Base-by-base conservation (phyloP, 768 basidiomycete species). In the Suillus americanus region DNA sequence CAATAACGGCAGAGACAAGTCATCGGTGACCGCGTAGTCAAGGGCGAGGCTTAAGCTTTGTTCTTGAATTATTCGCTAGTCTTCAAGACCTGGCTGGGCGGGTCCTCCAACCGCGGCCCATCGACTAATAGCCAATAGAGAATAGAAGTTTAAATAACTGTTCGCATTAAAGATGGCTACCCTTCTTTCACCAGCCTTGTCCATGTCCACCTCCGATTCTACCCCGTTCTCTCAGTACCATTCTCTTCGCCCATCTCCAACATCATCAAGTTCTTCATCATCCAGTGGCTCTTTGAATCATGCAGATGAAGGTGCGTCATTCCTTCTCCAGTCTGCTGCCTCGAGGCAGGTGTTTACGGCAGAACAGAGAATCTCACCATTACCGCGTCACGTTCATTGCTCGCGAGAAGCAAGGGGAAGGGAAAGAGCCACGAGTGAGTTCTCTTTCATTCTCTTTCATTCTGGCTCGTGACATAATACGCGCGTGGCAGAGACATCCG, bases 311-410 rank as follows among this genome's bases (percentile, higher is more conserved):
- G 91, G 90, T 89, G 70, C 66, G 81, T 63, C 69, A 68, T 64
- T 63, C 33, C 59, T 20, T 28, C 25, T 41, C 12, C 25, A 41
- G 16, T 18, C 10, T 45, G 56, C 25, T 41, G 64, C 72, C 70
- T 69, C 67, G 67, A 70, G 73, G 67, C 69, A 33, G 23, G 38
- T 51, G 59, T 46, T 77, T 69, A 76, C 75, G 74, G 73, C 71
- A 77, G 72, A 50, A 62, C 75, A 92, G 91, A 92, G 77, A 89
- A 92, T 75, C 75, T 82, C 68, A 93, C 91, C 20, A 86, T 92
- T 70, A 93, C 88, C 51, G 77, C 80, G 61, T 85, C 80, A 69
- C 83, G 79, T 61, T 68, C 81, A 16, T 71, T 84, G 63, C 64
- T 64, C 20, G 74, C 80, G 61, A 81, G 79, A 70, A 80, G 73